Base-by-base conservation (phyloP, 345 rosid species). In the Odontarrhena argentea region DNA sequence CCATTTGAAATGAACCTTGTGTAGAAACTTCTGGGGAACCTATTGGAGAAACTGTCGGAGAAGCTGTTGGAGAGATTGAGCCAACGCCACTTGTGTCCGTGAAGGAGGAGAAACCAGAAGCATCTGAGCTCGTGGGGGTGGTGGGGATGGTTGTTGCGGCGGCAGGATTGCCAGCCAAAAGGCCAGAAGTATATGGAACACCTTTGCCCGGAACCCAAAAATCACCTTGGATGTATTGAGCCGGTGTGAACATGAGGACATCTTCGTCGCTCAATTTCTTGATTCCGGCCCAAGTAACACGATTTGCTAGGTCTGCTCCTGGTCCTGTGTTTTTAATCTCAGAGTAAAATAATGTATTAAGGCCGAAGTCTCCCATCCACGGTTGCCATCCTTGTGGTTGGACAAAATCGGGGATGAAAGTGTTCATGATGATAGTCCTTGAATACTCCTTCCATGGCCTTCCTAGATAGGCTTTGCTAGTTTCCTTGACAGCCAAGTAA, bases 321-420 rank as follows among this genome's bases (percentile, higher is more conserved):
- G 92, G 96, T 11, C 99, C 99, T 1, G 49, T n/a, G 82, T 91
- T 91, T 18, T 79, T 65, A 7, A 70, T 78, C 60, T 94, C 99
- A 0, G 84, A 36, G 73, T 81, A 88, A 77, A 74, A 94, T 44
- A 88, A 87, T 2, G 92, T 91, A 6, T 83, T 50, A 13, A 82
- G 71, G 0, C 89, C 95, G 14, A 80, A 76, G 1, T 62, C 61
- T 0, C 85, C 96, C 0, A 55, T 8, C 97, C 97, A 91, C 0
- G 85, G 83, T 32, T 47, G 41, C 96, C 97, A 94, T 7, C 99
- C 99, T 7, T 80, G 76, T 0, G 96, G 86, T n/a, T 80, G 65
- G 30, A 94, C 78, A 32, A 91, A 10, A 43, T 79, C 87, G 0
- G 85, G 93, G 9, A 94, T 83, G 73, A 30, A 85, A 3, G 86